Base-by-base conservation (phyloP, 257 asterid genomes). In the Ajuga chamaepitys region DNA sequence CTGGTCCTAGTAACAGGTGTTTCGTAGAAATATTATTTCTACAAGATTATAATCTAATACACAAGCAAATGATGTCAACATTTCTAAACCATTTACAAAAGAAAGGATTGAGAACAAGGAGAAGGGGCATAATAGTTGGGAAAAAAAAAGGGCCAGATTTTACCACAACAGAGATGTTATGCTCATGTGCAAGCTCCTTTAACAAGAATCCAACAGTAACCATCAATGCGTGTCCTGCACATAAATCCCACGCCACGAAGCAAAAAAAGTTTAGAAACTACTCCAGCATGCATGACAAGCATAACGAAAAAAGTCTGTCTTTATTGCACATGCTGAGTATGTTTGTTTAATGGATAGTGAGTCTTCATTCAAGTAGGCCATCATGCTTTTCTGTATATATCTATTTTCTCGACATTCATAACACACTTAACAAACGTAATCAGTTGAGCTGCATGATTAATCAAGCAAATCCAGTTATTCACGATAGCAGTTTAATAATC, bases 181-280 rank as follows among this genome's bases (percentile, higher is more conserved):
- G 81, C 77, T 88, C 95, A 59, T 85, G 81, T 3, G 95, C 96
- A 70, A 91, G 78, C 82, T 79, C 85, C 85, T 86, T 91, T 59
- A 91, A 73, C 66, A 91, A 67, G 81, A 81, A 80, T 62, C 98
- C 95, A 35, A 77, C 78, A 9, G 89, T 76, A 53, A 77, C 78
- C 96, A 86, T 88, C 62, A 91, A 75, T 64, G 83, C 86, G 66
- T 85, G 96, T 46, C 98, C 96, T 91, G 81, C 26, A 63, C 41
- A 71, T 11, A 68, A 25, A 42, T 24, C 67, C 56, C 61, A 62
- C 9, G 42, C 56, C 61, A 62, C 9, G 42, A 73, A 55, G 50
- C 37, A 51, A 47, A 60, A 71, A n/a, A 60, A 51, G 18, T 46
- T 72, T 42, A 70, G 72, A 54, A 35, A 48, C 64, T 58, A 54